These are phyloP conservation scores for Pinus albicaulis DNA, from an alignment of 75 land plant species.

Conservation along the genomic window DNA sequence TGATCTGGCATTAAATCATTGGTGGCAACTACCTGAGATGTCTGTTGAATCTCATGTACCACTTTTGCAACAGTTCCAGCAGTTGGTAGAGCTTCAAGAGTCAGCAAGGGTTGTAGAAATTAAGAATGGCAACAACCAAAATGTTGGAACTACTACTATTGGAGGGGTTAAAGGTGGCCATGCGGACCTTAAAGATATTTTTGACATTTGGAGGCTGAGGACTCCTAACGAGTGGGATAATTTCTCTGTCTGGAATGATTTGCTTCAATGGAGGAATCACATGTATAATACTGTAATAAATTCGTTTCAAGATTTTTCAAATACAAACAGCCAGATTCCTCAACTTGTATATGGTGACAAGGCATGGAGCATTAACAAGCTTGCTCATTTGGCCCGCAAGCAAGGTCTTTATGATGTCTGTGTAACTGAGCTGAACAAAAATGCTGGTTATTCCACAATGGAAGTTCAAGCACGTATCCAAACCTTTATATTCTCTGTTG, in stretches of 20 bases:
- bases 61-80: constrained; percentile 98
- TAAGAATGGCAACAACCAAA: constrained; percentile 76
- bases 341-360: constrained; percentile 98
- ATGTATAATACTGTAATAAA: constrained; percentile 94
- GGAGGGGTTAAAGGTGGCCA: constrained; percentile 60
- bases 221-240: constrained; percentile 99
- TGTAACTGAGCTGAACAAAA: constrained; percentile 88
- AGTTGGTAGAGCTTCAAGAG: constrained; percentile 97
- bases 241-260: constrained; percentile 95
- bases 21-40: constrained; percentile 99
- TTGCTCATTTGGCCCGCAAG: constrained; percentile 96
- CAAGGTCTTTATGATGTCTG: constrained; percentile 98
- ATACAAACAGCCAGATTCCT: constrained; percentile 82
- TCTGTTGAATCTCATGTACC: constrained; percentile 87
- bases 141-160: constrained; percentile 40
- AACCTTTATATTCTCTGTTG: no score
- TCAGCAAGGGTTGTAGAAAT: constrained; percentile 88
- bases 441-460: constrained; percentile 97
- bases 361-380: constrained; percentile 99
- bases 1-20: constrained; percentile 90
- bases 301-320: constrained; percentile 88
- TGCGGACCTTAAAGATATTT: constrained; percentile 90
- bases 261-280: constrained; percentile 98
- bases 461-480: constrained; percentile 82
- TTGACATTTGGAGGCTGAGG: constrained; percentile 98